Base-by-base conservation (phyloP, 192 early-diverging fungal genomes). In the Coemansia sp. region DNA sequence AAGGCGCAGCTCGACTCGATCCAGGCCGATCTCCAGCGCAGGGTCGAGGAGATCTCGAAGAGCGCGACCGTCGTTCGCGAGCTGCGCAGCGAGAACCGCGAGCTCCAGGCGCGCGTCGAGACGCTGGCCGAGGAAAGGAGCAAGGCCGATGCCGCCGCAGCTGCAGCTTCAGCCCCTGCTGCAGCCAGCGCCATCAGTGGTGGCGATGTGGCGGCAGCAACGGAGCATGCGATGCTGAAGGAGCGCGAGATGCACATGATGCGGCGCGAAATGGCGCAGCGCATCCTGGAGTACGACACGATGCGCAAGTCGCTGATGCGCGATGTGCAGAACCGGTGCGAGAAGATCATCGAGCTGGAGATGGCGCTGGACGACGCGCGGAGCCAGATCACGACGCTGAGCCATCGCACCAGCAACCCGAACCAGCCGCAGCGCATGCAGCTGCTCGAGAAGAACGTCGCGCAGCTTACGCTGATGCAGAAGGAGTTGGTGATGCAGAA, bases 261-360 rank as follows among this genome's bases (percentile, higher is more conserved):
- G 74, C 77, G 80, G 39, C 76, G 77, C 71, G 74, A 79, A 18
- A 83, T 85, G 84, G 77, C 80, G 12, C 81, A 85, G 72, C 89
- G 95, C 69, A 87, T 98, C 60, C 82, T 89, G 19, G 96, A 99
- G 62, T 98, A 96, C 83, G 98, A 99, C 67, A 89, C 90, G 63
- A 97, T 97, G 95, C 97, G 97, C 84, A 96, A 98, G 89, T 93
- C 92, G 46, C 84, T 99, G 68, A 96, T 98, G 95, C 91, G 92
- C 41, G 96, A 98, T 74, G 89, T 99, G 48, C 94, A 98, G 82
- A 92, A 95, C 84, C 90, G 96, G 47, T 97, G 95, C 83, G 96
- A 99, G 77, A 93, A 94, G 88, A 93, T 96, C 57, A 95, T 99
- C 26, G 95, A 99, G 85, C 87, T 98, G 32, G 98, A 98, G 79